A percentile compares a stretch with the other conserved stretches of the same genome.
These are phyloP conservation scores for Eragrostis tef DNA, from an alignment of 202 grass and related monocot species.

Conservation along the genomic window DNA sequence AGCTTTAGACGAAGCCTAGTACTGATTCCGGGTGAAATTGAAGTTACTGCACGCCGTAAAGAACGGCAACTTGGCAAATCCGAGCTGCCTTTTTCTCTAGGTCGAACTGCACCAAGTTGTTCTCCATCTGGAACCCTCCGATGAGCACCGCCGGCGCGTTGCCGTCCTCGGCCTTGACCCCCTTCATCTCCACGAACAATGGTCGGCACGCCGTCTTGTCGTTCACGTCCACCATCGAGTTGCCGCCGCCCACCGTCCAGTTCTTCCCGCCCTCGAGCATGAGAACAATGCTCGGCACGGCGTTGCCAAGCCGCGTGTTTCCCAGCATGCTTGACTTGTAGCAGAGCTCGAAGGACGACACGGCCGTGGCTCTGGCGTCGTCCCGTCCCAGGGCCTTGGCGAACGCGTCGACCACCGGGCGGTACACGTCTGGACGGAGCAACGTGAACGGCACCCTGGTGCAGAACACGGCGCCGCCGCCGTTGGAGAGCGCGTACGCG, in stretches of 20 bases:
- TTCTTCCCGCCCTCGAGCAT: constrained; percentile 49
- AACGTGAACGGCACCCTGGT: constrained; percentile 44
- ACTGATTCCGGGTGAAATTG: constrained; percentile 11
- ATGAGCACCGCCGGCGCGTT: constrained; percentile 9
- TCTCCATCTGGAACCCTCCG: constrained; percentile 49
- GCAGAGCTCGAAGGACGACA: constrained; percentile 61
- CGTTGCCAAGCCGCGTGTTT: constrained; percentile 42
- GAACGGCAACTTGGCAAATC: constrained; percentile 36
- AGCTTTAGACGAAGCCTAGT: background rate
- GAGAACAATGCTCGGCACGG: constrained; percentile 47
- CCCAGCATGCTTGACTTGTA: constrained; percentile 46
- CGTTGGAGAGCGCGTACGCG: background rate
- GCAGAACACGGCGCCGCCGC: constrained; percentile 33
- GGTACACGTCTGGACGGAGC: constrained; percentile 56
- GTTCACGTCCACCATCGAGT: constrained; percentile 58
- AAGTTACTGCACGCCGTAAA: constrained; percentile 17
- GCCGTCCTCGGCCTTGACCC: background rate
- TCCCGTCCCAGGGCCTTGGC: constrained; percentile 29
- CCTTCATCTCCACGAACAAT: constrained; percentile 41
- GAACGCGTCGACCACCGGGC: constrained; percentile 50
- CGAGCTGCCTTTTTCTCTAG: constrained; percentile 39
- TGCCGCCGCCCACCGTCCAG: constrained; percentile 53
- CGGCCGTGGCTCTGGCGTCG: constrained; percentile 4
- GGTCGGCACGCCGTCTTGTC: constrained; percentile 51
- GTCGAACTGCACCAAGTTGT: constrained; percentile 25